phyloP scores from a whole-genome alignment of 2,329 filamentous ascomycete species.

The Scedosporium dehoogii region DNA sequence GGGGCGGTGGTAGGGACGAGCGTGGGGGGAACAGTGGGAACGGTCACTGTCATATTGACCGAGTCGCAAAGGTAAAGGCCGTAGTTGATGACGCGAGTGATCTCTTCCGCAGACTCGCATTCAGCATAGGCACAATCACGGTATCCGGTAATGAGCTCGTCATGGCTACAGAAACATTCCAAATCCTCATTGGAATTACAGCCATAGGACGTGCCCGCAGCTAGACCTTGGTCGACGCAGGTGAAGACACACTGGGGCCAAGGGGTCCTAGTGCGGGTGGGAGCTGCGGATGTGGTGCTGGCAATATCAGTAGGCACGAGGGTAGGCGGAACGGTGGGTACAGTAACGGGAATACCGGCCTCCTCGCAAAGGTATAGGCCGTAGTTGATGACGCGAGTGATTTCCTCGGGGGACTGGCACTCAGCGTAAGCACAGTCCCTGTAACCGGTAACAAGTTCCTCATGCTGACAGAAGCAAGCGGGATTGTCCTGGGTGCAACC shows the following conservation, averaged over 20 bases:
- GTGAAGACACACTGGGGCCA: conserved; percentile 2
- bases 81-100: background rate
- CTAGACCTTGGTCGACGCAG: background rate
- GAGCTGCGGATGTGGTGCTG: background rate
- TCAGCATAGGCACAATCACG: background rate
- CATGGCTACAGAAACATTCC: conserved; percentile 2
- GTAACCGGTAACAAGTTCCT: background rate
- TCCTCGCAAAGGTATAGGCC: background rate
- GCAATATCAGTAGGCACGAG: background rate
- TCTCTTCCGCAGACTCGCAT: background rate
- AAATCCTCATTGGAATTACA: background rate
- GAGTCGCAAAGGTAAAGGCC: background rate
- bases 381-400: background rate
- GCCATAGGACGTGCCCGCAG: background rate
- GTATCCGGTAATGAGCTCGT: conserved; percentile 6
- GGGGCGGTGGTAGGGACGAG: background rate
- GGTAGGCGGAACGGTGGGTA: background rate
- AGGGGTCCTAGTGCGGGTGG: conserved; percentile 3
- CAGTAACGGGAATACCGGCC: background rate
- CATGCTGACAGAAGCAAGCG: background rate
- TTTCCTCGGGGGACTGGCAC: background rate
- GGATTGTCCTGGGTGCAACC: background rate
- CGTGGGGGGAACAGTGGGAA: background rate
- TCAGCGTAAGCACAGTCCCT: background rate
- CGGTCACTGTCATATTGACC: background rate